Conservation (phyloP, 2,329 filamentous ascomycete genomes). For the Nigrospora oryzae region DNA sequence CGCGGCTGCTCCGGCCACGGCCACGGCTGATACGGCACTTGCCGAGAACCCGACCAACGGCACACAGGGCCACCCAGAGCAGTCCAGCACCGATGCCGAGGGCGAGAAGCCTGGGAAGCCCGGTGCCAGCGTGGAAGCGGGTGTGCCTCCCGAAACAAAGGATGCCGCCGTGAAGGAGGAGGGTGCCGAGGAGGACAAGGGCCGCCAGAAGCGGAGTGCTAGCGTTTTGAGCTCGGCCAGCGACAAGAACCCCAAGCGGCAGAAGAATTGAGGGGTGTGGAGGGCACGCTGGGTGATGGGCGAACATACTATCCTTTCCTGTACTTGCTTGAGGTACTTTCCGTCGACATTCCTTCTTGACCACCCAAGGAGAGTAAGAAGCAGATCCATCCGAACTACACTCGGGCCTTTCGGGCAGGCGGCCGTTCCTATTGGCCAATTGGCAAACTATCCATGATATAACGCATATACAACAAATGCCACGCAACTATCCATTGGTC, state of each 20-base stretch:
- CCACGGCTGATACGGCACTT: background rate
- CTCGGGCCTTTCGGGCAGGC: no score
- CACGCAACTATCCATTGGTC: no score
- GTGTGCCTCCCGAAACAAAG: background rate
- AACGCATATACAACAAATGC: no score
- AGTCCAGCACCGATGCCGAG: background rate
- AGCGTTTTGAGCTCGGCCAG: conserved; percentile 68
- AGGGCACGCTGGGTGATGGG: background rate
- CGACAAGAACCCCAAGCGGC: conserved; percentile 52
- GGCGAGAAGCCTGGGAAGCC: background rate
- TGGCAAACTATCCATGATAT: no score
- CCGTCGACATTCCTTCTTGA: no score
- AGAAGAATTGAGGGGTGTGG: conserved; percentile 36
- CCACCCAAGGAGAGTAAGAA: no score
- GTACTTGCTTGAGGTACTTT: no score
- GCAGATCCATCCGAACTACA: no score
- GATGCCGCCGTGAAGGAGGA: conserved; percentile 12
- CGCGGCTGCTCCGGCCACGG: background rate
- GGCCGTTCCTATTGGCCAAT: no score
- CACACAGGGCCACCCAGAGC: background rate
- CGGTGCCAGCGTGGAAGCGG: conserved; percentile 1
- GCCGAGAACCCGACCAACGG: background rate
- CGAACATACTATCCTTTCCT: no score
- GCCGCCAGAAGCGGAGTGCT: conserved; percentile 66
- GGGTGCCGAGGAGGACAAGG: conserved; percentile 4